A percentile compares a stretch with the other conserved stretches of the same genome.
Evolutionary conservation across 164 flowering plant genomes (phyloP).

Genomic region (Vitis cinerea): DNA sequence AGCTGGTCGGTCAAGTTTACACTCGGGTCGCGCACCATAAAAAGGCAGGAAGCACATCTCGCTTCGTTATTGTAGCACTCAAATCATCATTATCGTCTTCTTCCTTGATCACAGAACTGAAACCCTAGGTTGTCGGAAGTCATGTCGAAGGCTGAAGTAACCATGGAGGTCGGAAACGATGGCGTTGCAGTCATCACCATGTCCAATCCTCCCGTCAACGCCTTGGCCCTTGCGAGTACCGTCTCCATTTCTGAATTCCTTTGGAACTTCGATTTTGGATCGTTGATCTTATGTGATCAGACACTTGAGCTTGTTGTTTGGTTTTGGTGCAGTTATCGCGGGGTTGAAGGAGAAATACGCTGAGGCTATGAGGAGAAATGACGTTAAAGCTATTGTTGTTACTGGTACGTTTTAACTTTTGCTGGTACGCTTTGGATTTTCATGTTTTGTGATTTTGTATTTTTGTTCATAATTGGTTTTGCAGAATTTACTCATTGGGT

Average conservation of each 20-base stretch:
- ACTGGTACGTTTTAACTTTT: slow-evolving; percentile 41
- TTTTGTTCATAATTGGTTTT: not conserved
- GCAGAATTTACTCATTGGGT: not conserved
- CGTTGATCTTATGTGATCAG: not conserved
- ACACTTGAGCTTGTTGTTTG: not conserved
- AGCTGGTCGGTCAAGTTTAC: too few species aligned
- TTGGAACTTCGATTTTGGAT: not conserved
- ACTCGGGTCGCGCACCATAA: too few species aligned
- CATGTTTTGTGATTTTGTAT: not conserved
- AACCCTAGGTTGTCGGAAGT: not conserved
- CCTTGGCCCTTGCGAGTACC: slow-evolving; percentile 59
- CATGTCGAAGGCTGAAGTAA: slow-evolving; percentile 43
- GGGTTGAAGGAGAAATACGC: slow-evolving; percentile 60
- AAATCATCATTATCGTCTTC: too few species aligned
- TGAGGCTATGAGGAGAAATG: slow-evolving; percentile 66
- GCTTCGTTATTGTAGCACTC: too few species aligned
- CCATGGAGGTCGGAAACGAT: slow-evolving; percentile 73
- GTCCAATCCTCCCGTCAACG: slow-evolving; percentile 84
- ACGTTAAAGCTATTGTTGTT: slow-evolving; percentile 78
- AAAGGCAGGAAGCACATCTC: too few species aligned
- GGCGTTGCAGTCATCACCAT: slow-evolving; percentile 87
- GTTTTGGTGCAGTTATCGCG: slow-evolving; percentile 42
- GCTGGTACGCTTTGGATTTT: not conserved
- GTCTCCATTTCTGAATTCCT: not conserved
- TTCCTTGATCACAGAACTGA: not conserved